Evolutionary conservation across 257 asterid species (phyloP).

Genomic region (Handroanthus guayacan): DNA sequence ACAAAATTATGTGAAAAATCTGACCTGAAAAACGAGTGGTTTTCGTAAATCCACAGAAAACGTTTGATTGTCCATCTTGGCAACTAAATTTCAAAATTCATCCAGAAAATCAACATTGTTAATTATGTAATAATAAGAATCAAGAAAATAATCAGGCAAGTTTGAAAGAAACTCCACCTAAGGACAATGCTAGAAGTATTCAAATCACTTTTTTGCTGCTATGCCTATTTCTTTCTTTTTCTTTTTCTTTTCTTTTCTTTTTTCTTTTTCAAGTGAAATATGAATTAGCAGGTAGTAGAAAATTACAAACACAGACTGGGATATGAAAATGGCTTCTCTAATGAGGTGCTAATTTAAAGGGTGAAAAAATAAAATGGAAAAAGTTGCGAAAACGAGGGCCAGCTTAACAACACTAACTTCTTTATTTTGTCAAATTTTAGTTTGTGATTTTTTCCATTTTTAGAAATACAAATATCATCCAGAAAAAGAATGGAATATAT

Average conservation of each 20-base stretch:
- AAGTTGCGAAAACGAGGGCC: not conserved
- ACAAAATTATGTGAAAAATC: not conserved
- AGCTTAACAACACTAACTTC: not conserved
- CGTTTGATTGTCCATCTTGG: constrained; percentile 72
- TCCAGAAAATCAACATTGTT: not conserved
- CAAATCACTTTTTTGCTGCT: not conserved
- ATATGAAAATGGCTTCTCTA: not conserved
- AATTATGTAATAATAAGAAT: not conserved
- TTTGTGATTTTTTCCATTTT: not conserved
- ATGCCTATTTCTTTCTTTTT: not conserved
- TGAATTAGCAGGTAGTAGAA: not conserved
- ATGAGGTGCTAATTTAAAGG: not conserved
- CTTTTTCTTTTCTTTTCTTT: not conserved
- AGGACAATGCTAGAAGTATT: constrained; percentile 33
- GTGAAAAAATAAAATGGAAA: not conserved
- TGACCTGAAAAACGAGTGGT: constrained; percentile 91
- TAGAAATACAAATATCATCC: not conserved
- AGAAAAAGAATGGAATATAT: too few relatives aligned
- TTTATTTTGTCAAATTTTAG: not conserved
- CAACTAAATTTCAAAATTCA: constrained; percentile 33
- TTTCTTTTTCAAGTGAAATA: not conserved
- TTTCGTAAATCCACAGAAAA: constrained; percentile 77
- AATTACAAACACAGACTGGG: not conserved
- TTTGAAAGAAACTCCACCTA: constrained; percentile 26
- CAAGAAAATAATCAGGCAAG: too few relatives aligned